Conservation (phyloP, 208 protist genomes). For the Crithidia sp. region DNA sequence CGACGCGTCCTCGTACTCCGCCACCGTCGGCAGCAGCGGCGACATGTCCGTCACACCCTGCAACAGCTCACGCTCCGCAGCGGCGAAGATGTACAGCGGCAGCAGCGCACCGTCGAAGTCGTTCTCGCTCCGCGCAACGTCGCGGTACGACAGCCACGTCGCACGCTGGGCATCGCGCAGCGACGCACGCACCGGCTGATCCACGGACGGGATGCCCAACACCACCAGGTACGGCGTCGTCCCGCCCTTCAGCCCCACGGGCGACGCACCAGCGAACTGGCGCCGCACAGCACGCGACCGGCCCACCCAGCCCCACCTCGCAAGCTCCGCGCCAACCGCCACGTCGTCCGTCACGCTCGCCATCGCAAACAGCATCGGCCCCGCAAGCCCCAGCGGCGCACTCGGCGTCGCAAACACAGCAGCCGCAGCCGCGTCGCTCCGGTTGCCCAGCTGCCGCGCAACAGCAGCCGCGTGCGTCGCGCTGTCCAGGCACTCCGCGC, state of each 20-base stretch:
- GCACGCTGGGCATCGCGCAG: slow-evolving; percentile 9
- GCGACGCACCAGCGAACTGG: slow-evolving; percentile 12
- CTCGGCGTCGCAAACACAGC: slow-evolving; percentile 10
- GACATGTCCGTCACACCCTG: not conserved
- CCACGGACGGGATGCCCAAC: slow-evolving; percentile 14
- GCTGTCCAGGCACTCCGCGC: slow-evolving; percentile 7
- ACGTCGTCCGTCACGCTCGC: slow-evolving; percentile 31
- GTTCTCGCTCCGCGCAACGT: slow-evolving; percentile 10
- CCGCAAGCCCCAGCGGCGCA: slow-evolving; percentile 14
- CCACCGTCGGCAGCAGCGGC: slow-evolving; percentile 14
- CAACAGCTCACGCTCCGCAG: slow-evolving; percentile 9
- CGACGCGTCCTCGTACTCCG: slow-evolving; percentile 17
- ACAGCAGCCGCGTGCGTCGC: slow-evolving; percentile 9
- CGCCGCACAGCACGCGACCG: slow-evolving; percentile 8
- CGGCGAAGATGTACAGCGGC: slow-evolving; percentile 18
- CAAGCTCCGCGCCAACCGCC: slow-evolving; percentile 9
- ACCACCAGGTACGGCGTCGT: slow-evolving; percentile 18
- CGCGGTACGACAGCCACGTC: slow-evolving; percentile 2
- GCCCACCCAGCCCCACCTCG: slow-evolving; percentile 15
- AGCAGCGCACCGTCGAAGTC: slow-evolving; percentile 14
- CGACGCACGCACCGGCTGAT: slow-evolving; percentile 5
- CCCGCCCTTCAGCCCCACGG: not conserved
- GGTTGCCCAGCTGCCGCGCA: not conserved
- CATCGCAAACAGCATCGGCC: slow-evolving; percentile 26
- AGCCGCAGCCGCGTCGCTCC: not conserved